Evolutionary conservation across 2,329 filamentous ascomycete species (phyloP), one percentile per base, ranked within the genome.

Genomic region (Colletotrichum navitas): DNA sequence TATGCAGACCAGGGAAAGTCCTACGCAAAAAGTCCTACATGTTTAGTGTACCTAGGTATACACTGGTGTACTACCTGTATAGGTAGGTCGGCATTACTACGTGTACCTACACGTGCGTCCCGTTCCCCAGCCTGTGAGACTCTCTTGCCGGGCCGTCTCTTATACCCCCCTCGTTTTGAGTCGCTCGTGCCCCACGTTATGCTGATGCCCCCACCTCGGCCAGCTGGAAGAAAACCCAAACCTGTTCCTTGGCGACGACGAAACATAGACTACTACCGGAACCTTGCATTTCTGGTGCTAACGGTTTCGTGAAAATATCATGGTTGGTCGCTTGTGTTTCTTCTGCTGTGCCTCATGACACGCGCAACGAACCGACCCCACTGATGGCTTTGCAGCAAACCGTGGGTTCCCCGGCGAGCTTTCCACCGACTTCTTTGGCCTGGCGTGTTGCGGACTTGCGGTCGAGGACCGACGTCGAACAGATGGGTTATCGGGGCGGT

Each of bases 21-120:
- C 68, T 71, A 71, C 59, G 26, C 10, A 34, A 56, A 71, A 71
- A 68, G 68, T 71, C 68, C 68, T 71, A 60, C 68, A 60, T 11
- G 2, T 7, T 1, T 29, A 29, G 29, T 29, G 36, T 39, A 39
- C 36, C 36, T 39, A 14, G 29, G 29, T 29, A 29, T 29, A 29
- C 29, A 29, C 2, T 14, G 11, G 12, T 11, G 12, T 39, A 39
- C 8, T 34, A 34, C 34, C 10, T 10, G n/a, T 34, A 10, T 10
- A 34, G 32, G 6, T 8, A 43, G 16, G 5, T n/a, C n/a, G 18
- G 2, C n/a, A 10, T 29, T 29, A 29, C 29, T 29, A 29, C 29
- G 8, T 45, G 21, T n/a, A n/a, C n/a, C n/a, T n/a, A 45, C 1
- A n/a, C 5, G 18, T 7, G 43, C 43, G 14, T 63, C 39, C 2